Evolutionary conservation across 306 rosid genomes (phyloP).

Genomic region (Amphicarpaea edgeworthii): DNA sequence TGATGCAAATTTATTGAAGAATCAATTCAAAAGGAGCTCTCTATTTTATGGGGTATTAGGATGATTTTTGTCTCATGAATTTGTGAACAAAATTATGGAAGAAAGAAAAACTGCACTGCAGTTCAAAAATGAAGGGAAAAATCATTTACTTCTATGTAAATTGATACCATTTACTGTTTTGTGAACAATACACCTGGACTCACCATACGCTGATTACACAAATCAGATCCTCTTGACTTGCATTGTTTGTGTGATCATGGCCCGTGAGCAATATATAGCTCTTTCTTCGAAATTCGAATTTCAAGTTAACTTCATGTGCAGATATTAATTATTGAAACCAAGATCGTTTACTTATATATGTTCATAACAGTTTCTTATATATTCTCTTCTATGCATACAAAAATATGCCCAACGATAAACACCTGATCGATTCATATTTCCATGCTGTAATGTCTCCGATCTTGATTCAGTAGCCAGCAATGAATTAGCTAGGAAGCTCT

Average conservation of each 20-base stretch:
- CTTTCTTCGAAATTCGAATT: constrained; percentile 3
- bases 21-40: not conserved
- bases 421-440: not conserved
- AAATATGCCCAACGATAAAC: not conserved
- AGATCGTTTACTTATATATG: not conserved
- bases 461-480: not conserved
- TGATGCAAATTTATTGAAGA: not conserved
- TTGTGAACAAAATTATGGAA: not conserved
- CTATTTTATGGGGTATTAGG: no score
- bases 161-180: not conserved
- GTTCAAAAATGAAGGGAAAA: no score
- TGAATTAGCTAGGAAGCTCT: no score
- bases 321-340: not conserved
- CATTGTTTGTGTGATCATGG: constrained; percentile 1
- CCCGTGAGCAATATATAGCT: constrained; percentile 35
- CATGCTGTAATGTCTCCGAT: not conserved
- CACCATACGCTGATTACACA: not conserved
- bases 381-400: not conserved
- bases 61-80: not conserved
- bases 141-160: not conserved
- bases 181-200: not conserved
- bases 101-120: not conserved
- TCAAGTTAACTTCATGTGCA: not conserved
- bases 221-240: constrained; percentile 9
- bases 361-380: not conserved